Evolutionary conservation across 179 eudicot genomes (phyloP), one percentile per base, ranked within the genome.

Genomic region (Vitellaria paradoxa): DNA sequence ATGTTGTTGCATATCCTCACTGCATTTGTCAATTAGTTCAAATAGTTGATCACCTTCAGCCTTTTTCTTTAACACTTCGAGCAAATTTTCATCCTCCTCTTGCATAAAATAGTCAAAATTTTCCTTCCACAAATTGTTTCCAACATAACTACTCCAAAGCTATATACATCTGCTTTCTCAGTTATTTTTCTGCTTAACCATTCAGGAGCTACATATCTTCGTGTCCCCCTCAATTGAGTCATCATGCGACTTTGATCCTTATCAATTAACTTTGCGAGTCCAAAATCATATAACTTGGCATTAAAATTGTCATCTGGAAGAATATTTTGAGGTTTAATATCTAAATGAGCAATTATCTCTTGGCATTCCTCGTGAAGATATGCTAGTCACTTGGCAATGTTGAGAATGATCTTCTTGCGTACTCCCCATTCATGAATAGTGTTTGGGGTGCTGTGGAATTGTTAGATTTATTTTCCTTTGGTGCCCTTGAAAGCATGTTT

Each of bases 351-450:
- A 3, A 76, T 76, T 52, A 24, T 65, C 37, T 65, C n/a, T 20
- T 20, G 17, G 53, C 79, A 76, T 1, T 76, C 73, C 24, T 76
- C 79, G 10, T 76, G 73, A 17, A 76, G 79, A 59, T 73, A 73
- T 21, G 73, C 73, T 53, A 76, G 65, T 6, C 79, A 49, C 23
- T 67, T 76, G 9, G 73, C 79, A 15, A 67, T 68, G 40, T 56
- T 65, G 8, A 21, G 4, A 18, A 52, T 55, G 24, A 68, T 76
- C 46, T 53, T 76, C 37, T 17, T 52, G 45, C 79, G 53, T 9
- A 47, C 18, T 20, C 37, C 0, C 79, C 79, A 76, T 17, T 53
- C 46, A 26, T 50, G 63, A 18, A 17, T 2, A 30, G 3, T 23
- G 11, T 67, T 40, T 53, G 13, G 24, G 6, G 21, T 53, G 12